Base-by-base conservation (phyloP, 768 basidiomycete genomes). In the Coprinopsis cinerea region DNA sequence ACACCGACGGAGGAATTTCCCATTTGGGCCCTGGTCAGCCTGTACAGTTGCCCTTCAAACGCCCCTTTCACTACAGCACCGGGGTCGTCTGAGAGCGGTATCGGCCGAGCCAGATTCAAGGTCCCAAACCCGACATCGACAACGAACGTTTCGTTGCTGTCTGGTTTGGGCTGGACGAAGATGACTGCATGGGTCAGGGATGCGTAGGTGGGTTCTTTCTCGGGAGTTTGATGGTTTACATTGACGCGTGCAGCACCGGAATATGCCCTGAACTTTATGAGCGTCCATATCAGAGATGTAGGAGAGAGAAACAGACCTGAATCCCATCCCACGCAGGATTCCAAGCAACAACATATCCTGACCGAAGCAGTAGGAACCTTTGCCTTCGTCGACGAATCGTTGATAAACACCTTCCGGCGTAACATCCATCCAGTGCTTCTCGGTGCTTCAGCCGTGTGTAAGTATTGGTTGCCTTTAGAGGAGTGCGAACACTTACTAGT, bases 101-200 rank as follows among this genome's bases (percentile, higher is more conserved):
- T 61, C 2, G 66, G 67, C 25, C 59, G 35, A 10, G 57, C 57
- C n/a, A 62, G 56, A 1, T 56, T 53, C 7, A 54, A 35, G 6
- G 59, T 53, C 3, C 67, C 66, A 47, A 65, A 64, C 10, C 67
- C 66, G 4, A 61, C 64, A 51, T 68, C 66, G 13, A 65, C 61
- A 9, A 67, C 18, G 45, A 62, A 69, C 0, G 66, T 67, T 46
- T 57, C 47, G 44, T 61, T 64, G 34, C 54, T 59, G 18, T 58
- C 49, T 15, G 22, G 32, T 17, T 52, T 56, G 1, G 66, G 67
- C 37, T 69, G 67, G 2, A 65, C 65, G 32, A 69, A 63, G 10
- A 66, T 42, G 20, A 66, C 53, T 51, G 64, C 61, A 44, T 67
- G 67, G 3, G 47, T 41, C 14, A 55, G 51, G 10, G 55, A 24